Evolutionary conservation across 352 stramenopile species (phyloP).

Genomic region (Globisporangium paddicum): DNA sequence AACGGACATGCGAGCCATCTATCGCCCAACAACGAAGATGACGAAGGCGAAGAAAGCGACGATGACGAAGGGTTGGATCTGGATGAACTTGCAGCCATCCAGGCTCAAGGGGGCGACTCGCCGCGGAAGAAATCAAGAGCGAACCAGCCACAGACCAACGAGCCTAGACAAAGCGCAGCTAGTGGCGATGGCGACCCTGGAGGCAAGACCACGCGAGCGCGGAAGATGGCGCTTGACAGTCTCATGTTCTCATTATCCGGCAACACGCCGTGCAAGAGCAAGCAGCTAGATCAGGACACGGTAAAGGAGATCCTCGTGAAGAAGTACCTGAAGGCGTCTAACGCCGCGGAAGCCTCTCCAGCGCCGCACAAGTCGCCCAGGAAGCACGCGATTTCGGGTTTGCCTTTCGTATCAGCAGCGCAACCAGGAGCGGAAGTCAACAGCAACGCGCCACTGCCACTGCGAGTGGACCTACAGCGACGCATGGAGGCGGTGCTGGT

Average conservation of each 20-base stretch:
- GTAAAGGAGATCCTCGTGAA: slow-evolving; percentile 39
- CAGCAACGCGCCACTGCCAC: slow-evolving; percentile 37
- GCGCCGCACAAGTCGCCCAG: background rate
- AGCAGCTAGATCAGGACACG: slow-evolving; percentile 31
- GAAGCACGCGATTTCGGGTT: background rate
- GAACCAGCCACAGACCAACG: background rate
- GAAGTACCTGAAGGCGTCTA: slow-evolving; percentile 32
- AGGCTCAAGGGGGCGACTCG: background rate
- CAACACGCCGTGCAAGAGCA: slow-evolving; percentile 24
- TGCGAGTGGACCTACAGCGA: slow-evolving; percentile 53
- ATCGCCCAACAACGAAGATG: slow-evolving; percentile 9
- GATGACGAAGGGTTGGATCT: slow-evolving; percentile 1
- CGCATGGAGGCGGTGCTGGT: slow-evolving; percentile 56
- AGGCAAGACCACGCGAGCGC: slow-evolving; percentile 15
- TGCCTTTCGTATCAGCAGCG: background rate
- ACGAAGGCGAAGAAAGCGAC: slow-evolving; percentile 10
- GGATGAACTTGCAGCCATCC: background rate
- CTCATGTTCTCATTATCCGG: slow-evolving; percentile 24
- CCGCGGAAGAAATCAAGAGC: background rate
- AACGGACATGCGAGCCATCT: background rate
- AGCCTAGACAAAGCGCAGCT: slow-evolving; percentile 12
- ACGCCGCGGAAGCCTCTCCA: background rate
- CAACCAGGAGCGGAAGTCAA: slow-evolving; percentile 1
- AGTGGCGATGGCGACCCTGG: background rate
- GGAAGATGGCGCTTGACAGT: slow-evolving; percentile 43